Base-by-base conservation (phyloP, 352 stramenopile species). In the Globisporangium mamillatum region DNA sequence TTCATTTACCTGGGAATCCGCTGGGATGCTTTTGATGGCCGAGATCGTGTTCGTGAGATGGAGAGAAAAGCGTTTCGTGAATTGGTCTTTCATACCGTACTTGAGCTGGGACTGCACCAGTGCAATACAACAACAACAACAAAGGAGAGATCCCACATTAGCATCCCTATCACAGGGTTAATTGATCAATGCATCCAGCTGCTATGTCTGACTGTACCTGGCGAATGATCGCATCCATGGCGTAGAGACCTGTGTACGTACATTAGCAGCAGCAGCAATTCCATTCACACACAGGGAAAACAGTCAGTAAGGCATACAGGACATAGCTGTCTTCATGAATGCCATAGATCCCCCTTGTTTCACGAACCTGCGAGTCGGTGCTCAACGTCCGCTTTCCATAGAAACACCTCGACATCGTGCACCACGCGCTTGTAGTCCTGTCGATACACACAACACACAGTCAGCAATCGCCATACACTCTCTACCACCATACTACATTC, bases 361-460 rank as follows among this genome's bases (percentile, higher is more conserved):
- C 16, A 32, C 29, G 29, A 32, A 32, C 86, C 86, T 78, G 80
- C 87, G 36, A 95, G 74, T 52, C 86, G 84, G 65, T 94, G 84
- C 68, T 95, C 85, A n/a, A 84, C 72, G 36, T 95, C 85, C 0
- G 84, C 78, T 58, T 92, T 93, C 88, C 88, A 95, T 53, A 95
- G 48, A 72, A 94, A 92, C 36, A 87, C 73, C 75, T 95, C 88
- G 8, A 95, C 84, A 44, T 93, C 88, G 41, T 95, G 86, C 64
- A 95, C 88, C 53, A 95, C 88, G 62, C 89, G 86, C 68, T 95
- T 95, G 72, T 95, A 95, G 65, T 88, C 86, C 86, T 95, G 69
- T 32, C 36, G 9, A 68, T 44, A 10, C 38, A 53, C 18, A 18
- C 29, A 32, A 32, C 29, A 32, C 29, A 54, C 18, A 63, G 38